Conservation (phyloP, 495 filamentous ascomycete species). For the Neurospora terricola region DNA sequence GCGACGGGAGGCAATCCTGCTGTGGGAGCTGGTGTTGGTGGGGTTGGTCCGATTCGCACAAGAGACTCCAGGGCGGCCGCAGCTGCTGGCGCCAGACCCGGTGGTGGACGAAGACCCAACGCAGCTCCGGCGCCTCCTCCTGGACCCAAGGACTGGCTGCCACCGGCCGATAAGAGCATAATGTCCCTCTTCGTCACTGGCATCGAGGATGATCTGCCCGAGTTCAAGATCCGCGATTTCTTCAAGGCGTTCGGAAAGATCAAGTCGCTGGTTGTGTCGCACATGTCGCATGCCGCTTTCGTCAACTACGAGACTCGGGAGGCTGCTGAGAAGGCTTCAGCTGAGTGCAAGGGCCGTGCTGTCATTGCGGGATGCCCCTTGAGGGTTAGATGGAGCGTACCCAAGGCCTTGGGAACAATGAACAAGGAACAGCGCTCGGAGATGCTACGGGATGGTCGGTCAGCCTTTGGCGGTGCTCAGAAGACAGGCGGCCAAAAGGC, state of each 20-base stretch:
- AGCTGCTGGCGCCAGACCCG: slow-evolving; percentile 35
- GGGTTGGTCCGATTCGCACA: slow-evolving; percentile 61
- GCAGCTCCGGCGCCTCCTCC: slow-evolving; percentile 67
- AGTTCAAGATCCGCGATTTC: slow-evolving; percentile 80
- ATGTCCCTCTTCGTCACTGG: slow-evolving; percentile 90
- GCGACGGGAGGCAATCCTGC: slow-evolving; percentile 34
- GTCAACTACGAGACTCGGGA: slow-evolving; percentile 82
- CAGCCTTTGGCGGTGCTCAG: slow-evolving; percentile 35
- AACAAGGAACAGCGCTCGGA: slow-evolving; percentile 68
- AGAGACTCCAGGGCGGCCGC: slow-evolving; percentile 46
- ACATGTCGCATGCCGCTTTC: slow-evolving; percentile 94
- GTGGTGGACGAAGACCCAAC: slow-evolving; percentile 38
- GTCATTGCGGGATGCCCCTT: slow-evolving; percentile 78
- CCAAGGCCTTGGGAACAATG: slow-evolving; percentile 82
- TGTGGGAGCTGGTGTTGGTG: slow-evolving; percentile 35
- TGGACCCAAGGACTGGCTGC: slow-evolving; percentile 68
- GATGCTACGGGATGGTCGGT: slow-evolving; percentile 63
- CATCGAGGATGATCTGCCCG: slow-evolving; percentile 90
- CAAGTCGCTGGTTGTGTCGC: slow-evolving; percentile 84
- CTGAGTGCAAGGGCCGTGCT: slow-evolving; percentile 76
- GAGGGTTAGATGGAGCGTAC: slow-evolving; percentile 82
- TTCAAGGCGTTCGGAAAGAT: slow-evolving; percentile 81
- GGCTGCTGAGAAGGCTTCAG: slow-evolving; percentile 73
- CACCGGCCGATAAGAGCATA: slow-evolving; percentile 72
- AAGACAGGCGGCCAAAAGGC: slow-evolving; percentile 25